Base-by-base conservation (phyloP, 306 rosid genomes). In the Trichosanthes truncata region DNA sequence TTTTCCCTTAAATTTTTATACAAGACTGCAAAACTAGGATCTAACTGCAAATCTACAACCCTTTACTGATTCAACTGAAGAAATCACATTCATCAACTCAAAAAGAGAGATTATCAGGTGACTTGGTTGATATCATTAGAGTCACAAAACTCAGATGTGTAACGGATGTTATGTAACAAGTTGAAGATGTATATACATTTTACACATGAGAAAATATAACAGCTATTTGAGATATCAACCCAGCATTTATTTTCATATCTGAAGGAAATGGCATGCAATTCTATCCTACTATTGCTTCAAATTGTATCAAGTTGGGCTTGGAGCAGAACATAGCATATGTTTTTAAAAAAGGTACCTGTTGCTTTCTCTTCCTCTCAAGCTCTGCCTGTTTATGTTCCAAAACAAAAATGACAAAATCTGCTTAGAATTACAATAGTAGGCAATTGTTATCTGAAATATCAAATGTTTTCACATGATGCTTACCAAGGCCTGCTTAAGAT, bases 401-500 rank as follows among this genome's bases (percentile, higher is more conserved):
- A 5, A 46, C 48, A 78, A 60, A 60, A 26, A 14, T 3, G n/a
- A 45, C 13, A 9, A 60, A 59, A 53, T 18, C 55, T 41, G 13
- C 7, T 59, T 25, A 56, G 46, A 10, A 43, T 59, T 17, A 45
- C 11, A 13, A 52, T 12, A 48, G 23, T 26, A 29, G 25, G 3
- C n/a, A 72, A 57, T 71, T 36, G 36, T 21, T 57, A 36, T 72
- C 13, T 36, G 11, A 33, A 9, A 25, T 33, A 7, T 21, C 52
- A 36, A 75, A 74, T 15, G 61, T 36, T 17, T 13, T 59, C 11
- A 57, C 1, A 13, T 36, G 33, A 57, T 73, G 71, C 51, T 79
- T 89, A 94, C 98, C 97, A 94, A 82, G 20, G 93, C 88, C 35
- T 89, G 93, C 81, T 89, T 92, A 20, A 94, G 95, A 63, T 89